A percentile compares a stretch with the other conserved stretches of the same genome.
Conservation (phyloP, 495 filamentous ascomycete genomes). For the Penicillium soppii region DNA sequence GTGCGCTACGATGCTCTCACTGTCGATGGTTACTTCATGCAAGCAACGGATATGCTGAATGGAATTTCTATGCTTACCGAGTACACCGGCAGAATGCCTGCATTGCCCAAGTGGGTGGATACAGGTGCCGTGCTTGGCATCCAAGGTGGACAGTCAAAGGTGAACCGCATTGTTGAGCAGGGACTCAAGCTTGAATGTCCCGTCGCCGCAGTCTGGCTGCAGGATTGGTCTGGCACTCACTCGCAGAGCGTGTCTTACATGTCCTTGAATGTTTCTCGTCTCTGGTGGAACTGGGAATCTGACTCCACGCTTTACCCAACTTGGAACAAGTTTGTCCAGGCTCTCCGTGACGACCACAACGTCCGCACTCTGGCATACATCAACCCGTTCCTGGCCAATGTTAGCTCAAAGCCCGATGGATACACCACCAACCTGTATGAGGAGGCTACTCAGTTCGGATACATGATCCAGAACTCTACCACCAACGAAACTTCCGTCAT, state of each 20-base stretch:
- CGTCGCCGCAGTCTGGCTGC: conserved; percentile 25
- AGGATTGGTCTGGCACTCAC: conserved; percentile 28
- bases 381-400: conserved; percentile 27
- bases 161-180: conserved; percentile 19
- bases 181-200: conserved; percentile 16
- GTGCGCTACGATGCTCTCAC: conserved; percentile 18
- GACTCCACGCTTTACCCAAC: conserved; percentile 24
- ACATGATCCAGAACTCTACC: conserved; percentile 24
- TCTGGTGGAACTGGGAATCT: conserved; percentile 34
- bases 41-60: conserved; percentile 20
- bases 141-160: conserved; percentile 24
- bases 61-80: conserved; percentile 22
- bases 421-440: conserved; percentile 18
- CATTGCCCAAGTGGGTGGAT: conserved; percentile 21
- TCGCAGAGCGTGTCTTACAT: conserved; percentile 22
- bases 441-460: conserved; percentile 15
- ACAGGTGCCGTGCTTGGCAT: conserved; percentile 22
- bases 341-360: conserved; percentile 22
- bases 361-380: conserved; percentile 29
- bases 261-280: conserved; percentile 23
- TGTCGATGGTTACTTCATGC: conserved; percentile 23
- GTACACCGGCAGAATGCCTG: conserved; percentile 24
- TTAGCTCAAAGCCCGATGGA: conserved; percentile 25
- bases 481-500: conserved; percentile 23
- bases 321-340: conserved; percentile 25